Base-by-base conservation (phyloP, 352 stramenopile species). In the Phytophthora ramorum region DNA sequence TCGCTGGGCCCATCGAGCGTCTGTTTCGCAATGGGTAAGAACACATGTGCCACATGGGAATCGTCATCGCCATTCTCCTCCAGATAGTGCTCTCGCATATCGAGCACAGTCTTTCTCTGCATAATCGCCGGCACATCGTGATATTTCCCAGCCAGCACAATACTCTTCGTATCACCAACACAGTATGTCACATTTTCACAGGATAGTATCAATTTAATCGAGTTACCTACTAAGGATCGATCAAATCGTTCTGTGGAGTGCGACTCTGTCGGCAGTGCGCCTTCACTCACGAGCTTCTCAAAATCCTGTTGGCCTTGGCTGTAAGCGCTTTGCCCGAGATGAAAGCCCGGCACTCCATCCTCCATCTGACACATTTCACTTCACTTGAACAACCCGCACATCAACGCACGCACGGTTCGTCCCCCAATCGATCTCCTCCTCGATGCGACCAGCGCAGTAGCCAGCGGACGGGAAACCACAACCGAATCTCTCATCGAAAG, bases 171-270 rank as follows among this genome's bases (percentile, higher is more conserved):
- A 28, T 32, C 40, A 13, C 17, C 30, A 1, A 34, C n/a, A 6
- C 37, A 13, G 12, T 35, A 45, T 20, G 17, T 28, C 24, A 60
- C 53, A 34, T 60, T 60, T 17, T 43, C 53, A 30, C 12, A 37
- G n/a, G 37, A 59, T 3, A 66, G 14, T 32, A 66, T 53, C 19
- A n/a, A 59, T 17, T 51, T 38, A 19, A 66, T 58, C 8, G 51
- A 26, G 6, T 24, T 20, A 17, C 22, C 19, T 34, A 53, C 37
- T 12, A 46, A 12, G 14, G 22, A 35, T 17, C 44, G 54, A 22
- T 62, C 54, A n/a, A 62, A 24, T 7, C 54, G 43, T 28, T 46
- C 54, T 38, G 13, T 53, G 7, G 40, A n/a, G 24, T 24, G 10
- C 19, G 35, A 19, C 20, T 46, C 43, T 14, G 28, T 60, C 13